phyloP scores from a whole-genome alignment of 257 asterid species.

The Nemophila menziesii region DNA sequence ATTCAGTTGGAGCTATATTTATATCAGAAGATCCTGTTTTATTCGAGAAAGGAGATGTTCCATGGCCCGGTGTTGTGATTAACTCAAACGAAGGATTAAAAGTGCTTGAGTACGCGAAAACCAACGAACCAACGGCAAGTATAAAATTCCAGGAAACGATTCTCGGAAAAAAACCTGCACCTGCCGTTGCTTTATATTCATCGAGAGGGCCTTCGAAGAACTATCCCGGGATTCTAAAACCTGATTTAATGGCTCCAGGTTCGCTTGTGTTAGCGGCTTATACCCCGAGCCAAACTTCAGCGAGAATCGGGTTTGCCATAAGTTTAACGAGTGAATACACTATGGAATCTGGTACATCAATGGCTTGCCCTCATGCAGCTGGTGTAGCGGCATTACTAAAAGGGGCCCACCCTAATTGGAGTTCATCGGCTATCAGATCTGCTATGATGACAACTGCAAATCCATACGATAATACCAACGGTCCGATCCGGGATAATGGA shows the following conservation, averaged over 20 bases:
- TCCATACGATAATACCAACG: constrained; percentile 20
- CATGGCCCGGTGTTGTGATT: constrained; percentile 34
- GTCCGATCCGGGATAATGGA: constrained; percentile 23
- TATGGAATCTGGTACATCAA: constrained; percentile 38
- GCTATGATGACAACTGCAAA: constrained; percentile 47
- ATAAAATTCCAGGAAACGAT: constrained; percentile 40
- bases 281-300: constrained; percentile 10
- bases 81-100: constrained; percentile 20
- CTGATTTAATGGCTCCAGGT: constrained; percentile 55
- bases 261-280: constrained; percentile 28
- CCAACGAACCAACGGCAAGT: constrained; percentile 22
- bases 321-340: constrained; percentile 21
- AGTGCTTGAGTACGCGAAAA: constrained; percentile 27
- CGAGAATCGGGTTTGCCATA: constrained; percentile 15
- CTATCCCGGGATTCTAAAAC: constrained; percentile 42
- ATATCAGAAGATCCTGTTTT: constrained; percentile 23
- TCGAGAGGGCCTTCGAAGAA: constrained; percentile 41
- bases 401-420: constrained; percentile 40
- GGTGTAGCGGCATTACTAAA: constrained; percentile 40
- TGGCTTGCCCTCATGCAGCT: constrained; percentile 45
- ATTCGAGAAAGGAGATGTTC: constrained; percentile 15
- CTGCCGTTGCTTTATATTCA: constrained; percentile 29
- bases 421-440: constrained; percentile 38
- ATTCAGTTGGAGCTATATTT: constrained; percentile 23
- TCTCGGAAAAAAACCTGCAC: constrained; percentile 38